Conservation (phyloP, 2,329 filamentous ascomycete species). For the Xylariaceae sp. region DNA sequence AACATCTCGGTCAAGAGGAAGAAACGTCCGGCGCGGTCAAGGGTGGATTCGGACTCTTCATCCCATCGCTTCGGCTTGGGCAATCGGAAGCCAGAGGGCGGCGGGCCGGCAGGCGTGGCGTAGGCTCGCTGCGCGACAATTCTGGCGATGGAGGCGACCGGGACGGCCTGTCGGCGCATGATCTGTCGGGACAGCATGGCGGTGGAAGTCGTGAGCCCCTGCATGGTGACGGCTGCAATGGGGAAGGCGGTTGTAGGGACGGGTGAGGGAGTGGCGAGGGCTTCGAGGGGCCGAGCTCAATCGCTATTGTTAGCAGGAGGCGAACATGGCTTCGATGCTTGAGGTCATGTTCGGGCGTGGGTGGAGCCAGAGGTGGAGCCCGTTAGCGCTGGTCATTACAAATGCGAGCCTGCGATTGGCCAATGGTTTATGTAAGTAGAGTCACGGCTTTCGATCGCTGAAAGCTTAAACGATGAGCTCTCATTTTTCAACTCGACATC, state of each 20-base stretch:
- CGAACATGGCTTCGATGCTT: slow-evolving; percentile 16
- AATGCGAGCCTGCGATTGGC: slow-evolving; percentile 26
- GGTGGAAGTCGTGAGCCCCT: slow-evolving; percentile 30
- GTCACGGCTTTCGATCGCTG: not conserved
- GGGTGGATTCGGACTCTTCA: slow-evolving; percentile 66
- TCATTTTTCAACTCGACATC: too few relatives aligned
- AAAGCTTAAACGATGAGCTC: not conserved
- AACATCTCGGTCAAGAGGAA: slow-evolving; percentile 95
- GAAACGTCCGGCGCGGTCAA: slow-evolving; percentile 85
- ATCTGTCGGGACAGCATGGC: slow-evolving; percentile 32
- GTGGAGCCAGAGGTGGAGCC: slow-evolving; percentile 29
- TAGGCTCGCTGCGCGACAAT: slow-evolving; percentile 40
- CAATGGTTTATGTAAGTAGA: slow-evolving; percentile 3
- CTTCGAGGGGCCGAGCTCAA: slow-evolving; percentile 12
- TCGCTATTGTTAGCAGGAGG: slow-evolving; percentile 15
- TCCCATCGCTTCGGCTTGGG: slow-evolving; percentile 72
- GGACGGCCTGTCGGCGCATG: slow-evolving; percentile 28
- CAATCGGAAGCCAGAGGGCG: slow-evolving; percentile 75
- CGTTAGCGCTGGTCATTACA: slow-evolving; percentile 22
- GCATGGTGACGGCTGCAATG: slow-evolving; percentile 28
- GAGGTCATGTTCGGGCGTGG: slow-evolving; percentile 27
- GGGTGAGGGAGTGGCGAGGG: slow-evolving; percentile 16
- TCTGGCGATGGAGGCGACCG: slow-evolving; percentile 25
- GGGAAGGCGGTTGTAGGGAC: slow-evolving; percentile 11
- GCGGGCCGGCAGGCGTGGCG: slow-evolving; percentile 70